These are phyloP conservation scores for Aegle marmelos DNA, from an alignment of 345 rosid species.

Conservation along the genomic window DNA sequence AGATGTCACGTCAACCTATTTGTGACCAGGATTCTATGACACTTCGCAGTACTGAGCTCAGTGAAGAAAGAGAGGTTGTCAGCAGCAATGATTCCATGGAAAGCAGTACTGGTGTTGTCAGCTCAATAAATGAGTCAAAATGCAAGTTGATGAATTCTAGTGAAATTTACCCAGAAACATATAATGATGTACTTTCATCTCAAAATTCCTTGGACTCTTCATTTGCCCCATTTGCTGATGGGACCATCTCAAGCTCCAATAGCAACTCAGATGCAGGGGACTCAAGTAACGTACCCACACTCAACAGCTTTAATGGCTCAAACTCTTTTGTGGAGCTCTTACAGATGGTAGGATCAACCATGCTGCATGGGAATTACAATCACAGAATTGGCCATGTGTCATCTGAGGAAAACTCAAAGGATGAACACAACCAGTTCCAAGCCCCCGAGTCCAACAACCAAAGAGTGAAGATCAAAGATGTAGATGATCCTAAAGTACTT, in stretches of 20 bases:
- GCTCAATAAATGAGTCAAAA: conserved; percentile 36
- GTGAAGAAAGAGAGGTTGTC: conserved; percentile 49
- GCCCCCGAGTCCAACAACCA: conserved; percentile 15
- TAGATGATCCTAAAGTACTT: conserved; percentile 31
- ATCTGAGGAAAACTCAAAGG: conserved; percentile 25
- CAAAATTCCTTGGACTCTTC: conserved; percentile 41
- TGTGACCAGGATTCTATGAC: conserved; percentile 47
- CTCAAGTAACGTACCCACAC: conserved; percentile 15
- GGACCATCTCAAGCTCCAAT: conserved; percentile 49
- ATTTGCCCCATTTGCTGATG: conserved; percentile 41
- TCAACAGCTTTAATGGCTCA: conserved; percentile 20
- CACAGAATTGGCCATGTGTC: conserved; percentile 23
- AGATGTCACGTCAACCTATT: conserved; percentile 32
- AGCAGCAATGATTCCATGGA: conserved; percentile 42
- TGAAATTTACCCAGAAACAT: conserved; percentile 23
- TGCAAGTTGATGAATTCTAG: conserved; percentile 25
- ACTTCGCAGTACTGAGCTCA: conserved; percentile 27
- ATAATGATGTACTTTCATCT: conserved; percentile 37
- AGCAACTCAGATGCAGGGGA: conserved; percentile 41
- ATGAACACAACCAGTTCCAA: conserved; percentile 19
- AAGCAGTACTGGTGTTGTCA: conserved; percentile 32
- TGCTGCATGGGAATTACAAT: conserved; percentile 24
- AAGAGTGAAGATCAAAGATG: conserved; percentile 19
- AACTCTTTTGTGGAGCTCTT: conserved; percentile 57
- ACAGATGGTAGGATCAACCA: conserved; percentile 39